These are phyloP conservation scores for Metschnikowia anglica DNA, from an alignment of 805 yeast genomes.

Conservation along the genomic window DNA sequence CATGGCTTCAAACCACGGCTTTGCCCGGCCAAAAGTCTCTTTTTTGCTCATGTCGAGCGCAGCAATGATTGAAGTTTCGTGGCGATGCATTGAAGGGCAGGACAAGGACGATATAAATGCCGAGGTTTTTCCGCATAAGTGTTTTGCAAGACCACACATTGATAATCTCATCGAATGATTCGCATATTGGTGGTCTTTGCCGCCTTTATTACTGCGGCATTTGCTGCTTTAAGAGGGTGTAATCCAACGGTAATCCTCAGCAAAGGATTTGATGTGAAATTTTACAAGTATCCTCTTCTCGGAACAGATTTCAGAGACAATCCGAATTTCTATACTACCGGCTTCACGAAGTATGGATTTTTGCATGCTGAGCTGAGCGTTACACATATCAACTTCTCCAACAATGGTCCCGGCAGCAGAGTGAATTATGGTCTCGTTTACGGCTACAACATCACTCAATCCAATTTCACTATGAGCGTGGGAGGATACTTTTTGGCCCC, in stretches of 20 bases:
- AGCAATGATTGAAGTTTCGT: no score
- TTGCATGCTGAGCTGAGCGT: conserved; percentile 3
- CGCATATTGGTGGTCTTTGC: conserved; percentile 3
- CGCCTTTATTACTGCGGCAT: conserved; percentile 1
- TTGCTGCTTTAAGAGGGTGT: conserved; percentile 5
- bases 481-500: conserved; percentile 12
- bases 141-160: no score
- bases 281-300: conserved; percentile 7
- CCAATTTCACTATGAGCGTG: conserved; percentile 10
- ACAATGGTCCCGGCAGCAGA: neutral
- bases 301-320: conserved; percentile 1
- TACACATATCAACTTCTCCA: neutral
- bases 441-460: neutral
- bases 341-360: conserved; percentile 7
- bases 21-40: no score
- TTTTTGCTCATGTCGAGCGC: no score
- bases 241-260: conserved; percentile 1
- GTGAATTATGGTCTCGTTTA: neutral
- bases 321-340: conserved; percentile 6
- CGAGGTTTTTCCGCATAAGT: no score
- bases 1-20: no score
- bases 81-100: no score
- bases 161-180: no score
- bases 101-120: no score
- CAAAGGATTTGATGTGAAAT: conserved; percentile 6